A percentile compares a stretch with the other conserved stretches of the same genome.
Conservation (phyloP, 345 rosid species). For the Eucalyptus camaldulensis region DNA sequence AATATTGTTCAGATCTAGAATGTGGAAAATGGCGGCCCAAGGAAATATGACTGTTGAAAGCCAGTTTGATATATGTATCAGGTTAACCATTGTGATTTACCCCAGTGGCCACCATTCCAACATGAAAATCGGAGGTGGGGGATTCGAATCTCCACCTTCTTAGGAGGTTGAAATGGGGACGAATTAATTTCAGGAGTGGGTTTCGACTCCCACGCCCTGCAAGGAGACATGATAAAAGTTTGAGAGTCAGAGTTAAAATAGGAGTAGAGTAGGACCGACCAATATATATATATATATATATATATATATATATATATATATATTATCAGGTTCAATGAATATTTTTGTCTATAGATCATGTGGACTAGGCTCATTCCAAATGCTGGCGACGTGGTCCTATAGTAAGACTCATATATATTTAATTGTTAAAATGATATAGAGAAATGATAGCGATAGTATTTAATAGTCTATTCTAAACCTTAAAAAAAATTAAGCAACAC, state of each 20-base stretch:
- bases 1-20: neutral
- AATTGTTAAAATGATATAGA: neutral
- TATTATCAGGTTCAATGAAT: neutral
- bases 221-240: fast-evolving
- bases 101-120: too few relatives aligned
- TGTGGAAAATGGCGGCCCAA: neutral
- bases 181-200: too few relatives aligned
- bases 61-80: neutral
- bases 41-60: neutral
- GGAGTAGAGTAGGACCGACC: too few relatives aligned
- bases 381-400: neutral
- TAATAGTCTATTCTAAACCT: too few relatives aligned
- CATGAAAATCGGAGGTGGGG: fast-evolving
- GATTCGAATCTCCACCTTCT: too few relatives aligned
- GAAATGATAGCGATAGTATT: too few relatives aligned
- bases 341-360: neutral
- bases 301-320: too few relatives aligned
- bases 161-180: too few relatives aligned
- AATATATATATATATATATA: too few relatives aligned
- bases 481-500: too few relatives aligned
- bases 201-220: fast-evolving
- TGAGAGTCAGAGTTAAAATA: too few relatives aligned
- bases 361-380: neutral
- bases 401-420: neutral
- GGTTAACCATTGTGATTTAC: neutral